phyloP scores from a whole-genome alignment of 257 asterid genomes.

The Nyctanthes arbortristis region DNA sequence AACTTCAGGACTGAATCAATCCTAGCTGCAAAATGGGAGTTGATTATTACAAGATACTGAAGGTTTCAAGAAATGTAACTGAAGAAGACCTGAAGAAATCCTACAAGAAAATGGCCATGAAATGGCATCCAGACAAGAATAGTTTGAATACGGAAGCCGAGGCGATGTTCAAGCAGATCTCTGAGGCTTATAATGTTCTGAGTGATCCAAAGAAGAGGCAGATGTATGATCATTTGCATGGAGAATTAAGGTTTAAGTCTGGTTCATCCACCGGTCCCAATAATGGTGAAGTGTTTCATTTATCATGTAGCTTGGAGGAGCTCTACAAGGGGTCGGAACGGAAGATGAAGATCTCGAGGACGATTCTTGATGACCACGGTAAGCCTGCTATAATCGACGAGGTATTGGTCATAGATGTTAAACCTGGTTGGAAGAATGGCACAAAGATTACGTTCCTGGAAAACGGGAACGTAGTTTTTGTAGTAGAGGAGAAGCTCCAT shows the following conservation, averaged over 20 bases:
- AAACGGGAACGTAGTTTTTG: conserved; percentile 81
- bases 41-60: conserved; percentile 80
- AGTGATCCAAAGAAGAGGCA: too few species aligned
- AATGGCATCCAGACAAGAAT: too few species aligned
- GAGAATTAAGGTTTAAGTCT: conserved; percentile 71
- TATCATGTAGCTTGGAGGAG: too few species aligned
- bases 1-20: too few species aligned
- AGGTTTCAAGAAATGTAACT: too few species aligned
- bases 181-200: conserved; percentile 89
- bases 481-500: conserved; percentile 82
- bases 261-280: conserved; percentile 39
- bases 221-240: conserved; percentile 67
- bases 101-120: too few species aligned
- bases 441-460: conserved; percentile 89
- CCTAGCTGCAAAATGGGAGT: too few species aligned
- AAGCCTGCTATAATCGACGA: conserved; percentile 76
- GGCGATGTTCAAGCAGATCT: conserved; percentile 91
- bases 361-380: conserved; percentile 47
- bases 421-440: conserved; percentile 96
- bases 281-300: too few species aligned
- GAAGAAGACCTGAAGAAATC: too few species aligned
- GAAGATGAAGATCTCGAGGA: too few species aligned
- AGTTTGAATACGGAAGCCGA: conserved; percentile 72
- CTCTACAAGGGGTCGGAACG: too few species aligned
- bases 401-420: conserved; percentile 69